Evolutionary conservation across 495 filamentous ascomycete species (phyloP), one percentile per base, ranked within the genome.

Genomic region (Amniculicola lignicola): DNA sequence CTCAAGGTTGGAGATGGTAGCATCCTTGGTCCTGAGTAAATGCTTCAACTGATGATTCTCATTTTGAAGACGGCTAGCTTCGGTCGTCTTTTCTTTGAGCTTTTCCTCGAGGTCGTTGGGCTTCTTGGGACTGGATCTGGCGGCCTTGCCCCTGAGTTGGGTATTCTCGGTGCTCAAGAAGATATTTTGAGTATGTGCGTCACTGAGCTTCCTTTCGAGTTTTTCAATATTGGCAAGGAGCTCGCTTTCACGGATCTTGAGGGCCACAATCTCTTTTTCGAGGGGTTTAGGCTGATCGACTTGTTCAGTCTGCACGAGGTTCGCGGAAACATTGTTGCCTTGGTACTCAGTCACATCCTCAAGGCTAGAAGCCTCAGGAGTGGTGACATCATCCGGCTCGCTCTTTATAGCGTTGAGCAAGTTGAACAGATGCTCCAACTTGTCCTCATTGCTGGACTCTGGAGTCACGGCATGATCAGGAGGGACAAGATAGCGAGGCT

Each of bases 31-130:
- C 43, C 51, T 24, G 10, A 57, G 31, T 9, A 16, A n/a, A 7
- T 36, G 41, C 2, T 44, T 16, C 14, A 18, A n/a, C 2, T 31
- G 11, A 23, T 23, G 5, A 15, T 22, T 4, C 6, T 50, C 44
- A 9, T 47, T 27, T 6, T 33, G 42, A 7, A 56, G 53, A 9
- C 41, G 31, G 23, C 23, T 39, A 2, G 19, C 22, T 29, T 56
- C 53, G 12, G 33, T 14, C 16, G 19, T 33, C 53, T 56, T 35
- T n/a, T 16, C 31, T 14, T 43, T 19, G 2, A 50, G 23, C 42
- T 48, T 61, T 15, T 61, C 36, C n/a, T 48, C 31, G 1, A 48
- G 19, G 2, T 42, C 33, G 10, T 47, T 11, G 35, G 51, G 24
- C 24, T 24, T 44, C 9, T 45, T 37, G 35, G 14, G 2, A 15